Percentiles rank a stretch among this genome's conserved stretches.
These are phyloP conservation scores for Lipomyces orientalis DNA, from an alignment of 805 yeast genomes.

Conservation along the genomic window DNA sequence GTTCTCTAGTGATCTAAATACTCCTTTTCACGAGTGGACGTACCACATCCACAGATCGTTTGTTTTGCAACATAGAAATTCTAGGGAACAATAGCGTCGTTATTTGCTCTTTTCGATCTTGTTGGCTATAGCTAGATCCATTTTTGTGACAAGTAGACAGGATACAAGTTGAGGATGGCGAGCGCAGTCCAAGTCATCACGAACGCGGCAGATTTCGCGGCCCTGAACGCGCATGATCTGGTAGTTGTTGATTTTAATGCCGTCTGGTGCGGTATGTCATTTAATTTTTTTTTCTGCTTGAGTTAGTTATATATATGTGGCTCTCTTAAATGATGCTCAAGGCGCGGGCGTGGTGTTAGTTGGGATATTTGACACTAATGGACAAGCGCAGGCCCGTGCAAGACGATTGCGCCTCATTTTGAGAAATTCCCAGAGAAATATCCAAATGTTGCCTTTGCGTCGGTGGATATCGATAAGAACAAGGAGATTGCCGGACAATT, in stretches of 20 bases:
- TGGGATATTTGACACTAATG: too few species aligned
- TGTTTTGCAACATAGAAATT: too few species aligned
- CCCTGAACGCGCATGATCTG: conserved; percentile 4
- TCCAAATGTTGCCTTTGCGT: conserved; percentile 22
- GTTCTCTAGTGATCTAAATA: neutral
- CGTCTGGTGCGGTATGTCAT: conserved; percentile 28
- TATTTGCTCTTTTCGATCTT: too few species aligned
- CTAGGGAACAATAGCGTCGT: too few species aligned
- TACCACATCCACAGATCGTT: neutral
- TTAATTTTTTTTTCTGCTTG: too few species aligned
- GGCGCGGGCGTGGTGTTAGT: neutral
- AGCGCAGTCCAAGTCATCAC: conserved; percentile 6
- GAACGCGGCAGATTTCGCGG: conserved; percentile 1
- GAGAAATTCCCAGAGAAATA: conserved; percentile 14
- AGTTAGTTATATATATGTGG: neutral
- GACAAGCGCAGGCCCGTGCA: conserved; percentile 21
- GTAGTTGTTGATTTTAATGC: conserved; percentile 30
- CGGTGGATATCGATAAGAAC: conserved; percentile 27
- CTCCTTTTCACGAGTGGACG: neutral
- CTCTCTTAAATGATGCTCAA: too few species aligned
- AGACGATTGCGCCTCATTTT: conserved; percentile 26
- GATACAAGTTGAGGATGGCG: neutral
- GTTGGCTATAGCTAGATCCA: too few species aligned
- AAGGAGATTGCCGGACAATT: conserved; percentile 14
- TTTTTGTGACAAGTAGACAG: neutral